phyloP scores from a whole-genome alignment of 352 stramenopile genomes.

The Globisporangium nunn region DNA sequence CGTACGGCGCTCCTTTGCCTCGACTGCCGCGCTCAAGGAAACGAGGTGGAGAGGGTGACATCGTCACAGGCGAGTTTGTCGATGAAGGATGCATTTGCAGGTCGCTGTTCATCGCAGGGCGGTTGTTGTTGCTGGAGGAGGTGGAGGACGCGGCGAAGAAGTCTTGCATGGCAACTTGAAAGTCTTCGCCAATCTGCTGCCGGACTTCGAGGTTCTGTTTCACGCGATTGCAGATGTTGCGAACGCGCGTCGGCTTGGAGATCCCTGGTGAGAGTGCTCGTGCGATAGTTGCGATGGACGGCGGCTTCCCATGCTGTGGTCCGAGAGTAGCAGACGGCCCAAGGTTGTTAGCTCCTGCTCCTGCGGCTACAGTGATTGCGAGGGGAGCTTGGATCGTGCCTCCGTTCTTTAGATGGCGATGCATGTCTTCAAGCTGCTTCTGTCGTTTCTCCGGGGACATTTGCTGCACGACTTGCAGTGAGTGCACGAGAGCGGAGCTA shows the following conservation, averaged over 20 bases:
- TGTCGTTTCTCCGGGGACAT: constrained; percentile 17
- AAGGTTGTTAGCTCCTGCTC: background rate
- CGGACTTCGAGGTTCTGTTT: constrained; percentile 27
- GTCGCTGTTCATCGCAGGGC: background rate
- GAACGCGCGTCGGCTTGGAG: background rate
- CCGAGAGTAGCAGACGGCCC: background rate
- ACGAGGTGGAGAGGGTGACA: background rate
- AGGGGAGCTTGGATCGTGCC: constrained; percentile 38
- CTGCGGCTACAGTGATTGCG: constrained; percentile 1
- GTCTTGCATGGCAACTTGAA: constrained; percentile 54
- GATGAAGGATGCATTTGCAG: background rate
- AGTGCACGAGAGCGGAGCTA: constrained; percentile 11
- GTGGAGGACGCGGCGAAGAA: constrained; percentile 27
- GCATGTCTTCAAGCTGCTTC: constrained; percentile 38
- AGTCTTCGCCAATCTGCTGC: constrained; percentile 40
- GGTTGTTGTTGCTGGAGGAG: background rate
- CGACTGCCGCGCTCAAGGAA: background rate
- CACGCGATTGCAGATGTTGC: constrained; percentile 7
- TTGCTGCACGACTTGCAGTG: background rate
- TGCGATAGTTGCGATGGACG: constrained; percentile 7
- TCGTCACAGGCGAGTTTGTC: background rate
- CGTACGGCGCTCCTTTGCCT: background rate
- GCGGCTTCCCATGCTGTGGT: background rate
- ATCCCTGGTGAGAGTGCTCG: constrained; percentile 2
- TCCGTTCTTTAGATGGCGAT: constrained; percentile 58